Evolutionary conservation across 768 basidiomycete species (phyloP).

Genomic region (Termitomyces sp.): DNA sequence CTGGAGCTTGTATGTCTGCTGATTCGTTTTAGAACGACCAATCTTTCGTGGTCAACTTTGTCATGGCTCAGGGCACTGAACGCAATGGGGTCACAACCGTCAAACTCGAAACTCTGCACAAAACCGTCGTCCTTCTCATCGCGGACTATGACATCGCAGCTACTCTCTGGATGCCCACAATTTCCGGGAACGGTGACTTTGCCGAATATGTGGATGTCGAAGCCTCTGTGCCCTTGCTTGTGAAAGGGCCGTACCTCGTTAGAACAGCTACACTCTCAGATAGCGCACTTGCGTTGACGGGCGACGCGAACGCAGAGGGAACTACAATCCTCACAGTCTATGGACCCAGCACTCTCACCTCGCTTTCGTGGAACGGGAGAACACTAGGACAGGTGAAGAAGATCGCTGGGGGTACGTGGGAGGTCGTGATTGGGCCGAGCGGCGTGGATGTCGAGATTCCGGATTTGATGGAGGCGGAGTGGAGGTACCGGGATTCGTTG

Average conservation of each 20-base stretch:
- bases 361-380: conserved; percentile 12
- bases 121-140: conserved; percentile 8
- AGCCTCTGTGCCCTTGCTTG: conserved; percentile 10
- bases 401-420: conserved; percentile 2
- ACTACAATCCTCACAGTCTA: conserved; percentile 10
- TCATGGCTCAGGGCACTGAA: conserved; percentile 1
- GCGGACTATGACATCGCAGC: conserved; percentile 14
- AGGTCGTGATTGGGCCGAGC: background rate
- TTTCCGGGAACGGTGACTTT: conserved; percentile 10
- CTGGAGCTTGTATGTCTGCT: background rate
- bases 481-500: conserved; percentile 14
- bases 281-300: conserved; percentile 9
- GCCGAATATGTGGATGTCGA: conserved; percentile 9
- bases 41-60: conserved; percentile 6
- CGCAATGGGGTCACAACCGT: conserved; percentile 14
- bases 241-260: conserved; percentile 13
- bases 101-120: background rate
- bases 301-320: conserved; percentile 1
- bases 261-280: conserved; percentile 7
- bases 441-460: conserved; percentile 3
- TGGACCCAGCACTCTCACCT: conserved; percentile 6
- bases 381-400: background rate
- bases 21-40: conserved; percentile 1
- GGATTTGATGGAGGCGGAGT: conserved; percentile 5
- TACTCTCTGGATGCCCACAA: conserved; percentile 15